phyloP scores from a whole-genome alignment of 2,329 filamentous ascomycete species.

The Calonectria ilicicola region DNA sequence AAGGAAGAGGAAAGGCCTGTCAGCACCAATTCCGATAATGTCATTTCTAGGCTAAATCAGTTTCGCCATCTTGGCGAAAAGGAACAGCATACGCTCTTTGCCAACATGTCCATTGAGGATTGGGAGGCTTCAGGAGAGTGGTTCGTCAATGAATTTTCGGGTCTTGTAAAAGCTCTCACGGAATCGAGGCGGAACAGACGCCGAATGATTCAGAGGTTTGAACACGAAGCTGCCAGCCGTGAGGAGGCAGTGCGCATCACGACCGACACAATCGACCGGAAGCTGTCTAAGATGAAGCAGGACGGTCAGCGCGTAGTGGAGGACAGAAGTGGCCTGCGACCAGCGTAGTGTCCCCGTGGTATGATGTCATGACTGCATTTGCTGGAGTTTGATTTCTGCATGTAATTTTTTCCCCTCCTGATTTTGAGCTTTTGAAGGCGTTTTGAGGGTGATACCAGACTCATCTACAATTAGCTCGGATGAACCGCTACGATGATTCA shows the following conservation, averaged over 20 bases:
- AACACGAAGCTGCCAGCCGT: slow-evolving; percentile 65
- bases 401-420: neutral
- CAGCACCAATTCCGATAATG: slow-evolving; percentile 52
- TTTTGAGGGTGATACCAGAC: slow-evolving; percentile 27
- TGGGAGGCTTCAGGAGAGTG: slow-evolving; percentile 72
- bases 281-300: slow-evolving; percentile 65
- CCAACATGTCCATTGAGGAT: slow-evolving; percentile 64
- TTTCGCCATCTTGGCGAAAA: slow-evolving; percentile 59
- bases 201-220: slow-evolving; percentile 61
- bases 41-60: slow-evolving; percentile 63
- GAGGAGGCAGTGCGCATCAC: slow-evolving; percentile 66
- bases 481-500: slow-evolving; percentile 21
- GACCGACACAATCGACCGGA: slow-evolving; percentile 66
- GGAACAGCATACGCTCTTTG: slow-evolving; percentile 64
- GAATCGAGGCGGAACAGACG: slow-evolving; percentile 63
- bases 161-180: slow-evolving; percentile 61
- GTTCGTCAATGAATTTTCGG: slow-evolving; percentile 67
- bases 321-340: slow-evolving; percentile 45
- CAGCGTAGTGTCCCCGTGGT: slow-evolving; percentile 23
- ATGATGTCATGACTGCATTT: slow-evolving; percentile 44
- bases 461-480: slow-evolving; percentile 20
- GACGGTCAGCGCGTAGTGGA: slow-evolving; percentile 69
- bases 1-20: slow-evolving; percentile 53
- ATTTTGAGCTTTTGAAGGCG: slow-evolving; percentile 20
- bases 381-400: slow-evolving; percentile 34